A percentile compares a stretch with the other conserved stretches of the same genome.
phyloP scores from a whole-genome alignment of 495 filamentous ascomycete species.

The Neurospora sp. region DNA sequence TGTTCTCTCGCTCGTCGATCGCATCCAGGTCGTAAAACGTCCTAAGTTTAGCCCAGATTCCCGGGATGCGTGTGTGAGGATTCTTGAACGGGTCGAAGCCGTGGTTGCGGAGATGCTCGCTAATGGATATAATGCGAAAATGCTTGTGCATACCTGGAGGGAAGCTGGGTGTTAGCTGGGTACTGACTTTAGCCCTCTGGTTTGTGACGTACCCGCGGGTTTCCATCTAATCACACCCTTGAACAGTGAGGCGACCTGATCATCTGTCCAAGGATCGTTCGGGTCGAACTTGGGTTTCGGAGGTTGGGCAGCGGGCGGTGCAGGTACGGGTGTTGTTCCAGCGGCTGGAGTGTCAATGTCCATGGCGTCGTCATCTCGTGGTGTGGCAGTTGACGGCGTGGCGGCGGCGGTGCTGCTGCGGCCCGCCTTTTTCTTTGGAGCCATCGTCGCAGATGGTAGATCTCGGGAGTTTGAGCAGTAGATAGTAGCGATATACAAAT shows the following conservation, averaged over 20 bases:
- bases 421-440: conserved; percentile 56
- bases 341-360: conserved; percentile 37
- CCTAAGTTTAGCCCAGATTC: conserved; percentile 82
- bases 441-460: conserved; percentile 39
- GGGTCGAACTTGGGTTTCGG: conserved; percentile 22
- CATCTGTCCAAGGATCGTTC: conserved; percentile 83
- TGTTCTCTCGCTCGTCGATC: conserved; percentile 74
- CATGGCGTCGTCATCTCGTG: conserved; percentile 43
- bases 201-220: conserved; percentile 60
- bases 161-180: conserved; percentile 5
- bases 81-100: conserved; percentile 60
- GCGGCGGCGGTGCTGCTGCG: conserved; percentile 29
- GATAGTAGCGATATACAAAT: background rate
- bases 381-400: conserved; percentile 26
- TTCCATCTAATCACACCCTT: conserved; percentile 88
- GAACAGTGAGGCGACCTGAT: conserved; percentile 84
- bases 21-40: conserved; percentile 80
- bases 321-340: conserved; percentile 32
- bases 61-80: conserved; percentile 75
- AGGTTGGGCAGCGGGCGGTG: conserved; percentile 16
- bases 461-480: background rate
- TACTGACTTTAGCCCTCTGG: background rate
- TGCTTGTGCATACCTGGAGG: conserved; percentile 85
- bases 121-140: conserved; percentile 87
- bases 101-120: conserved; percentile 75